Percentiles rank a stretch among this genome's conserved stretches.
These are phyloP conservation scores for Tetracentron sinense DNA, from an alignment of 164 flowering plant genomes.

Conservation along the genomic window DNA sequence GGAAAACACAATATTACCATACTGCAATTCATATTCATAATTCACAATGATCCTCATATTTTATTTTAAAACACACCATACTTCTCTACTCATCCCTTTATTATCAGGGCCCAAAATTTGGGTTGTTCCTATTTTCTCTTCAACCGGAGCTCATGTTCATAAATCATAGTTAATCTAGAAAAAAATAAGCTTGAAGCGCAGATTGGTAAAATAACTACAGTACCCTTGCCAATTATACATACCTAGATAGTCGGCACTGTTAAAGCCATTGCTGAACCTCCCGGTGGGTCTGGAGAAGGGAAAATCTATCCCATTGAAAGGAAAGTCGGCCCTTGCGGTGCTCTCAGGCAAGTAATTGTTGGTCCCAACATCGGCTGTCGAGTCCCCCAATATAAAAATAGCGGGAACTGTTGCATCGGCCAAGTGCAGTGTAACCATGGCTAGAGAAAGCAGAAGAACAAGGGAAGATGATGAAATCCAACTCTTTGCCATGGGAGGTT, in stretches of 20 bases:
- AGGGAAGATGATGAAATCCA: neutral
- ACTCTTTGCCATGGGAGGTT: slow-evolving; percentile 13
- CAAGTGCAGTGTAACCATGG: slow-evolving; percentile 2
- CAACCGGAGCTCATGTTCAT: neutral
- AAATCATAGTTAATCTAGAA: too few species aligned
- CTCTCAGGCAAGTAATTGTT: slow-evolving; percentile 31
- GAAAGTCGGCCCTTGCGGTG: slow-evolving; percentile 31
- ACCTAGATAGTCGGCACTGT: slow-evolving; percentile 51
- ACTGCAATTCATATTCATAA: neutral
- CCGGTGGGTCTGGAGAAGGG: slow-evolving; percentile 40
- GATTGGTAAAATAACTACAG: too few species aligned
- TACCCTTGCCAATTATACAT: too few species aligned
- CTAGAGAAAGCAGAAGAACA: slow-evolving; percentile 14
- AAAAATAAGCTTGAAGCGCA: too few species aligned
- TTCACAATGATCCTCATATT: too few species aligned
- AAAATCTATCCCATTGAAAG: slow-evolving; percentile 50
- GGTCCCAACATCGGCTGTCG: slow-evolving; percentile 59
- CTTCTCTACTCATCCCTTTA: too few species aligned
- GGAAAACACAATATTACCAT: neutral
- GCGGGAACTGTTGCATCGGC: slow-evolving; percentile 23
- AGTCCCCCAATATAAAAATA: slow-evolving; percentile 52
- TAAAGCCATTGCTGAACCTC: slow-evolving; percentile 62
- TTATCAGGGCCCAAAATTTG: too few species aligned
- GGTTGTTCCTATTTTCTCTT: too few species aligned
- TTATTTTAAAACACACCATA: too few species aligned